These are phyloP conservation scores for Zygosaccharomyces pseudobailii DNA, from an alignment of 1,139 yeast genomes.

Conservation along the genomic window DNA sequence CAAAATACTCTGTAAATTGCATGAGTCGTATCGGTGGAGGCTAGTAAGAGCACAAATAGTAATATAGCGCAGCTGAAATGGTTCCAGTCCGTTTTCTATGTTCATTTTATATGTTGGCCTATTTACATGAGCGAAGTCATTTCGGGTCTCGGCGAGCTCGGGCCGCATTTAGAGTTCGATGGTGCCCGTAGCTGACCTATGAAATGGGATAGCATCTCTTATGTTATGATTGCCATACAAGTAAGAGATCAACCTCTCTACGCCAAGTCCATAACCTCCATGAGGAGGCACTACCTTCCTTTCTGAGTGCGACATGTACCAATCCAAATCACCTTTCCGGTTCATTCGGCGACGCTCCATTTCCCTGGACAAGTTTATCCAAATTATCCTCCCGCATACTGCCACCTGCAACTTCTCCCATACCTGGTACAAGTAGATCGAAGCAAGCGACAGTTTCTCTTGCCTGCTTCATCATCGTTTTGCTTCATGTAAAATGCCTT, in stretches of 20 bases:
- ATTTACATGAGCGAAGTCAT: not conserved
- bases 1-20: slow-evolving; percentile 39
- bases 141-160: not conserved
- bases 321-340: slow-evolving; percentile 50
- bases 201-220: slow-evolving; percentile 83
- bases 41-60: too few relatives aligned
- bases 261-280: slow-evolving; percentile 97
- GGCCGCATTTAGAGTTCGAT: slow-evolving; percentile 14
- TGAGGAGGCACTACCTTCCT: slow-evolving; percentile 84
- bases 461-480: slow-evolving; percentile 29
- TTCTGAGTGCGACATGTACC: slow-evolving; percentile 78
- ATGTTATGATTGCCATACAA: slow-evolving; percentile 64
- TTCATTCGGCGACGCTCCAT: slow-evolving; percentile 55
- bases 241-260: slow-evolving; percentile 77
- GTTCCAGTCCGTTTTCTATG: too few relatives aligned
- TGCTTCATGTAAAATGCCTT: slow-evolving; percentile 92
- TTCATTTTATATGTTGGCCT: not conserved
- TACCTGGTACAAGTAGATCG: slow-evolving; percentile 80
- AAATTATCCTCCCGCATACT: slow-evolving; percentile 78
- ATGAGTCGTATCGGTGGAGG: not conserved
- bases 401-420: slow-evolving; percentile 97
- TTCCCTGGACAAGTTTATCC: slow-evolving; percentile 44
- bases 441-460: slow-evolving; percentile 78
- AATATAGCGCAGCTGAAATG: too few relatives aligned
- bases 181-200: slow-evolving; percentile 40